Evolutionary conservation across 2,329 filamentous ascomycete genomes (phyloP).

Genomic region (Penicillium sp.): DNA sequence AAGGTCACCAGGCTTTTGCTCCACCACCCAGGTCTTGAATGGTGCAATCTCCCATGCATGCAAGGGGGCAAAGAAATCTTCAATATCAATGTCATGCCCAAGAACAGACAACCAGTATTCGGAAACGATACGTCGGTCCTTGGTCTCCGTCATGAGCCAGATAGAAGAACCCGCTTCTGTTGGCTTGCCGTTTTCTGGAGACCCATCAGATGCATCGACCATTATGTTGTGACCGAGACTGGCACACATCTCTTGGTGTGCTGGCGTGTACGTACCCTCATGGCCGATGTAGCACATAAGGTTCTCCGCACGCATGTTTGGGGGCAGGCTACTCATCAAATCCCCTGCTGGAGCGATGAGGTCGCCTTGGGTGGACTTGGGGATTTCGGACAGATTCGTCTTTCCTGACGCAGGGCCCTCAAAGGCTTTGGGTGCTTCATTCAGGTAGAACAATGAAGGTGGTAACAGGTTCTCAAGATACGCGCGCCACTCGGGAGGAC

Average conservation of each 20-base stretch:
- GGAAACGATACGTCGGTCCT: conserved; percentile 82
- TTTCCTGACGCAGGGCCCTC: conserved; percentile 54
- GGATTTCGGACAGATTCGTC: conserved; percentile 43
- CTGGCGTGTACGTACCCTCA: conserved; percentile 93
- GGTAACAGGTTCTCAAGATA: conserved; percentile 76
- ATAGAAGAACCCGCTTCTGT: conserved; percentile 81
- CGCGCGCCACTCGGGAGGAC: conserved; percentile 80
- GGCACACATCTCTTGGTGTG: conserved; percentile 96
- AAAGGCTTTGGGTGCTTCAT: conserved; percentile 66
- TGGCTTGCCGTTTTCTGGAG: conserved; percentile 65
- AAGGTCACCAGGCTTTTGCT: conserved; percentile 86
- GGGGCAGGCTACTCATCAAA: conserved; percentile 87
- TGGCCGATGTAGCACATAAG: conserved; percentile 98
- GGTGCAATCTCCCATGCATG: conserved; percentile 94
- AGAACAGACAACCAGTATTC: conserved; percentile 93
- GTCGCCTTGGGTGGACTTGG: conserved; percentile 50
- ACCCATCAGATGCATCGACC: conserved; percentile 76
- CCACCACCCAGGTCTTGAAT: conserved; percentile 88
- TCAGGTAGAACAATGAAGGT: conserved; percentile 81
- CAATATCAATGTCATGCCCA: conserved; percentile 94
- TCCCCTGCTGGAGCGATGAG: conserved; percentile 75
- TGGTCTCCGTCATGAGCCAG: conserved; percentile 98
- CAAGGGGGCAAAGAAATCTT: conserved; percentile 93
- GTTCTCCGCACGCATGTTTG: conserved; percentile 87
- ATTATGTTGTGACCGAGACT: conserved; percentile 96